Evolutionary conservation across 768 basidiomycete species (phyloP).

Genomic region (Rhodotorula paludigena): DNA sequence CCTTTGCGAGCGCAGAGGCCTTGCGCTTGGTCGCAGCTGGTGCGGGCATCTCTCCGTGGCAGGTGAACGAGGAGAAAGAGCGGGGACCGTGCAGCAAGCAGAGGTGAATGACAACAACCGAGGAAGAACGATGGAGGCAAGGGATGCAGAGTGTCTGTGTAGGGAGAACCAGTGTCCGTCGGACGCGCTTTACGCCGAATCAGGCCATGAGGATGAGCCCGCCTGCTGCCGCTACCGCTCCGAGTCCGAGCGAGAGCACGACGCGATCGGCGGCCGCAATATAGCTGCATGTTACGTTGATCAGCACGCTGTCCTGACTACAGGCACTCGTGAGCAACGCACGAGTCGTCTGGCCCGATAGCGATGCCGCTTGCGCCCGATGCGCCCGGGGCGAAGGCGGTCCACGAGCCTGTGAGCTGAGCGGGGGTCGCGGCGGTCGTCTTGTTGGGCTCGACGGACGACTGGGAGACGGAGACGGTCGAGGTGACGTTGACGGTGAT

Average conservation of each 20-base stretch:
- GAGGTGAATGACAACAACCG: too few relatives aligned
- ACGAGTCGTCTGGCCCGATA: slow-evolving; percentile 19
- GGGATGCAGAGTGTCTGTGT: background rate
- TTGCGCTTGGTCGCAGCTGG: background rate
- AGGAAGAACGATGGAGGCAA: background rate
- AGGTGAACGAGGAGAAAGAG: background rate
- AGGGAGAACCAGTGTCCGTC: background rate
- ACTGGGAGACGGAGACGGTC: background rate
- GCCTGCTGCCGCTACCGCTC: background rate
- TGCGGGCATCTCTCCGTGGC: background rate
- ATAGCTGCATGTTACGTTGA: background rate
- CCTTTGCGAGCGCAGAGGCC: background rate
- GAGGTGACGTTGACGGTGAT: slow-evolving; percentile 13
- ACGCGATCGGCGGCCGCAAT: background rate
- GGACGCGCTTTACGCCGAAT: too few relatives aligned
- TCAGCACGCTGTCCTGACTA: fast-evolving
- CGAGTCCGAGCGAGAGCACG: background rate
- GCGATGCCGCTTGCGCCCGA: slow-evolving; percentile 4
- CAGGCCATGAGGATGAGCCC: background rate
- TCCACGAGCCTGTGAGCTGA: background rate
- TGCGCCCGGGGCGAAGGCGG: slow-evolving; percentile 18
- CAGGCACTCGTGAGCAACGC: background rate
- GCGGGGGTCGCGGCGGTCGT: slow-evolving; percentile 3
- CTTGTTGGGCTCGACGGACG: slow-evolving; percentile 7
- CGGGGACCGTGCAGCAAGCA: background rate